Evolutionary conservation across 148 eudicot genomes (phyloP), one percentile per base, ranked within the genome.

Genomic region (Dianthus caryophyllus): DNA sequence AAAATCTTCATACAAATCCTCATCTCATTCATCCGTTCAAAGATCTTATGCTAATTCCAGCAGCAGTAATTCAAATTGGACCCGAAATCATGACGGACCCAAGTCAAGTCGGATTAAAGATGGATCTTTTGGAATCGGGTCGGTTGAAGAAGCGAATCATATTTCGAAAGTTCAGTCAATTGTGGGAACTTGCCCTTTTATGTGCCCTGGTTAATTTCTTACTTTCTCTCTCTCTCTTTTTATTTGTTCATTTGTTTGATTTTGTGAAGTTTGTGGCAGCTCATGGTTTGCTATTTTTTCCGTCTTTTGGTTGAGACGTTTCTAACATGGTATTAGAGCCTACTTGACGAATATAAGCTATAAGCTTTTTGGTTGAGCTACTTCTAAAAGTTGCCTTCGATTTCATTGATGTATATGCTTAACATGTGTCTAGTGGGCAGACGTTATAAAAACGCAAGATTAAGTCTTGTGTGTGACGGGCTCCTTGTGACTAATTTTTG

Each of bases 151-250:
- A 27, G 52, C 69, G 9, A 64, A 58, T 68, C 73, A 72, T 33
- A 6, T 24, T 36, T 29, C 1, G 7, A 33, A 57, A 70, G 41
- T 75, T 69, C 83, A 76, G 29, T 75, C 81, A 38, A 33, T 93
- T 43, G 72, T 82, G 46, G 98, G 98, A 52, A 87, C 91, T 78
- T 93, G 98, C 88, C 87, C 90, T 61, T 86, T 79, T 66, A 93
- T 93, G 98, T 93, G 98, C 82, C 96, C 98, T 53, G 88, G 97
- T 91, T 31, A 7, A 55, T 31, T 7, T 24, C 63, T 5, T 41
- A 5, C 18, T 16, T 14, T n/a, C 8, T 16, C 18, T n/a, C 8
- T 18, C 17, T 18, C 36, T 38, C 6, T 6, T 51, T 24, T 1
- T 18, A 18, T 55, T 56, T n/a, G 4, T 51, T 20, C 43, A 2